Evolutionary conservation across 129 eudicot species (phyloP).

Genomic region (Deinandra increscens): DNA sequence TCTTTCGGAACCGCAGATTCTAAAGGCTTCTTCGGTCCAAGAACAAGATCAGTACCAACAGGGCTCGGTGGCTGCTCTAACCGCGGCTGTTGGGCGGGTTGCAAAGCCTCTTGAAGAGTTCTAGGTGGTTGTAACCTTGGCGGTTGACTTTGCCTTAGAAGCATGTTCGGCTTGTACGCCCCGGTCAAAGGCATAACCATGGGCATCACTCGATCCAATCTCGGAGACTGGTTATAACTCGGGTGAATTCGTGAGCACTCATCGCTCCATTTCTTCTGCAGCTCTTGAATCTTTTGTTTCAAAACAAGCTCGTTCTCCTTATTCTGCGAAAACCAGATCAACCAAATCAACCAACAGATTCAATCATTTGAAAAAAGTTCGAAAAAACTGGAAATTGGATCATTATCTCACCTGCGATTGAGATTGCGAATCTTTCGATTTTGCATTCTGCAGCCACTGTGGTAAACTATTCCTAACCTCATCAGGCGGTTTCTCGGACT

Average conservation of each 20-base stretch:
- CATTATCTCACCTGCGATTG: constrained; percentile 38
- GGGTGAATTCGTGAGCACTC: constrained; percentile 77
- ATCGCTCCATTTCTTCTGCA: constrained; percentile 84
- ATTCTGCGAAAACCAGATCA: constrained; percentile 33
- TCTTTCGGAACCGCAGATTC: constrained; percentile 33
- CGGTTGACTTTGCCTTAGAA: constrained; percentile 39
- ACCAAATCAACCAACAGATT: neutral
- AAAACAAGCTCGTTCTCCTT: constrained; percentile 50
- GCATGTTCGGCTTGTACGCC: constrained; percentile 53
- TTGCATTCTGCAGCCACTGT: constrained; percentile 85
- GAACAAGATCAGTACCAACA: constrained; percentile 70
- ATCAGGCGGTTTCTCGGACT: constrained; percentile 46
- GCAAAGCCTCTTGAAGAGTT: constrained; percentile 44
- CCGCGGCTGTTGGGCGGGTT: constrained; percentile 34
- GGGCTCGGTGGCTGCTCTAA: constrained; percentile 68
- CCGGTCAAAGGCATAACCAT: constrained; percentile 54
- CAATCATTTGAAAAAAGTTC: neutral
- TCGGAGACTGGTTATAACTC: constrained; percentile 44
- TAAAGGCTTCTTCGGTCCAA: constrained; percentile 55
- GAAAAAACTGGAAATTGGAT: neutral
- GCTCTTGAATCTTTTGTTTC: constrained; percentile 59
- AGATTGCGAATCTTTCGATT: constrained; percentile 40
- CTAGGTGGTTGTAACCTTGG: constrained; percentile 52
- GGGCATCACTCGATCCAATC: constrained; percentile 41
- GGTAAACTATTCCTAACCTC: constrained; percentile 60